These are phyloP conservation scores for Digitaria exilis DNA, from an alignment of 202 grass and related monocot genomes.

Conservation along the genomic window DNA sequence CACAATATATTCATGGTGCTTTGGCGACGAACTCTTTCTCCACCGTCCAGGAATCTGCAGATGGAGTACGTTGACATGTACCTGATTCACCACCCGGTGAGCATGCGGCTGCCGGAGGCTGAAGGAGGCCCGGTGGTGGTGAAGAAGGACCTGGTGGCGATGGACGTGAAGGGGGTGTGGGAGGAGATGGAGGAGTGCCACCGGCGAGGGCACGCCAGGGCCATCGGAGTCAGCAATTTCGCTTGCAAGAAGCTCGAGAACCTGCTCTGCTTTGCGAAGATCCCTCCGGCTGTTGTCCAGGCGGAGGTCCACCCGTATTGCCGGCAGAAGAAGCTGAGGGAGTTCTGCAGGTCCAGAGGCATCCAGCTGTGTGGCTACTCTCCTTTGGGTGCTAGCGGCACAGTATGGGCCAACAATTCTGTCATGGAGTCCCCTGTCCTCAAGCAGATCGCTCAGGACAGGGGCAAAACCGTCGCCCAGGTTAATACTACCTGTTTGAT, in stretches of 20 bases:
- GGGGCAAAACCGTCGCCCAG: conserved; percentile 54
- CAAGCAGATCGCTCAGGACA: conserved; percentile 47
- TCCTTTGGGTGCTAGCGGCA: conserved; percentile 48
- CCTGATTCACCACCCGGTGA: conserved; percentile 49
- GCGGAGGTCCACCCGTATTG: conserved; percentile 62
- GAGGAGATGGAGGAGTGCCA: conserved; percentile 61
- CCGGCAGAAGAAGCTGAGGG: conserved; percentile 61
- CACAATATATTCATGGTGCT: too few relatives aligned
- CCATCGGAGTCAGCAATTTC: conserved; percentile 67
- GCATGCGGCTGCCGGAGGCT: conserved; percentile 7
- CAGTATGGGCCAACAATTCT: conserved; percentile 31
- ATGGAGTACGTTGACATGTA: conserved; percentile 64
- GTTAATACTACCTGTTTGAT: too few relatives aligned
- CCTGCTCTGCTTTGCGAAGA: conserved; percentile 38
- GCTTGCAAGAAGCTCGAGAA: conserved; percentile 54
- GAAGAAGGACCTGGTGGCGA: conserved; percentile 6
- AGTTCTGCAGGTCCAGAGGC: conserved; percentile 39
- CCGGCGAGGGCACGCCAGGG: conserved; percentile 19
- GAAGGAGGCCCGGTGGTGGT: background rate
- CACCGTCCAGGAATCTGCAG: conserved; percentile 35
- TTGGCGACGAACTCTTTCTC: too few relatives aligned
- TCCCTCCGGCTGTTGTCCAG: conserved; percentile 50
- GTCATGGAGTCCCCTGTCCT: conserved; percentile 46
- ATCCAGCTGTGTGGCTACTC: conserved; percentile 61
- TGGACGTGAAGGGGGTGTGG: conserved; percentile 50